Percentiles rank a stretch among this genome's conserved stretches.
These are phyloP conservation scores for Geosmithia flava DNA, from an alignment of 2,329 filamentous ascomycete genomes.

Conservation along the genomic window DNA sequence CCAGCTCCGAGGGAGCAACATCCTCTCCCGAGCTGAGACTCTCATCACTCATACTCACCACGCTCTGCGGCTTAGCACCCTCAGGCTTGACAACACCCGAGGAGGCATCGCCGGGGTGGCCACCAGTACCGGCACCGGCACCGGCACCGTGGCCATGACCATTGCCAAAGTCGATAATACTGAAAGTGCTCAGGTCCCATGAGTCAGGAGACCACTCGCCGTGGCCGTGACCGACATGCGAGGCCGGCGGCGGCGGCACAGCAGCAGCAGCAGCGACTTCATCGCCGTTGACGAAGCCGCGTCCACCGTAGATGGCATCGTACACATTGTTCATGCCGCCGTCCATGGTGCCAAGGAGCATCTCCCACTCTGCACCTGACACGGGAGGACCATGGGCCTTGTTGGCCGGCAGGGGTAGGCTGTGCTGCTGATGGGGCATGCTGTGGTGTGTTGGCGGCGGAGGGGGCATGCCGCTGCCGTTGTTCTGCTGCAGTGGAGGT, in stretches of 20 bases:
- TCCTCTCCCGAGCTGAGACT: slow-evolving; percentile 45
- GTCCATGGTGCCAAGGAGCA: slow-evolving; percentile 67
- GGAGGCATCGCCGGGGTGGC: neutral
- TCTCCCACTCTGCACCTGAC: slow-evolving; percentile 68
- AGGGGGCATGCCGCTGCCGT: neutral
- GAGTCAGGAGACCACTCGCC: slow-evolving; percentile 42
- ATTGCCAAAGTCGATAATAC: slow-evolving; percentile 31
- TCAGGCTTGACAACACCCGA: too few species aligned
- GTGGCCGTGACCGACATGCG: neutral
- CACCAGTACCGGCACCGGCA: neutral
- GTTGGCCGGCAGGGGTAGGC: neutral
- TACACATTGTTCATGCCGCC: slow-evolving; percentile 74
- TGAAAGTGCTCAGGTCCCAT: slow-evolving; percentile 41
- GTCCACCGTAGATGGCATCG: slow-evolving; percentile 65
- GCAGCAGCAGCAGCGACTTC: neutral
- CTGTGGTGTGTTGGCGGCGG: too few species aligned
- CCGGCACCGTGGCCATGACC: too few species aligned
- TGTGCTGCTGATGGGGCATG: neutral
- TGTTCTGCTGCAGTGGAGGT: slow-evolving; percentile 20
- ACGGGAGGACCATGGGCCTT: slow-evolving; percentile 20
- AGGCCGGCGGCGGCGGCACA: slow-evolving; percentile 11
- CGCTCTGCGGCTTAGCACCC: slow-evolving; percentile 31
- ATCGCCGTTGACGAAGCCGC: slow-evolving; percentile 31
- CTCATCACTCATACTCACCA: slow-evolving; percentile 44
- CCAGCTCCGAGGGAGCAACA: slow-evolving; percentile 29